A percentile compares a stretch with the other conserved stretches of the same genome.
phyloP scores from a whole-genome alignment of 2,329 filamentous ascomycete species.

The Neophaeococcomyces mojaviensis region DNA sequence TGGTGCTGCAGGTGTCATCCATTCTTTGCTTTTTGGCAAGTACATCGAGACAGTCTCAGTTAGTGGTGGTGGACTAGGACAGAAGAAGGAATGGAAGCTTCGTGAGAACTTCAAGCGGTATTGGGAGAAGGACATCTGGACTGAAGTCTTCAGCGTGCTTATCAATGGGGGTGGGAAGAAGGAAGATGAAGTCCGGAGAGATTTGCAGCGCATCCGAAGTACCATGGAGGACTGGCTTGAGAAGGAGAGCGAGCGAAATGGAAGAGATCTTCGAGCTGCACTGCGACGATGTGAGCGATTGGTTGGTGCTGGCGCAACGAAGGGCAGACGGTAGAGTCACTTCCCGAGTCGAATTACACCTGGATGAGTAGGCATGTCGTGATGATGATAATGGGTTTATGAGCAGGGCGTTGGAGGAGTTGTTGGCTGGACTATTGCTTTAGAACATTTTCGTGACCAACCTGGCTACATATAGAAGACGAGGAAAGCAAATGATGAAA shows the following conservation, averaged over 20 bases:
- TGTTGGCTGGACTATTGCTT: neutral
- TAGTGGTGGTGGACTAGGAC: conserved; percentile 16
- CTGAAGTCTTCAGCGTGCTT: conserved; percentile 70
- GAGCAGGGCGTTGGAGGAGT: conserved; percentile 12
- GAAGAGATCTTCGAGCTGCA: conserved; percentile 18
- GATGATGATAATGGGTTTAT: conserved; percentile 5
- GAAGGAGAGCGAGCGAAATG: conserved; percentile 21
- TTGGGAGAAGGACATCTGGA: conserved; percentile 93
- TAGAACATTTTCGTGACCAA: neutral
- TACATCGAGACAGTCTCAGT: conserved; percentile 70
- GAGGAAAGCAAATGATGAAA: neutral
- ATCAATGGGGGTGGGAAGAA: conserved; percentile 65
- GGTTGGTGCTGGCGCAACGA: conserved; percentile 11
- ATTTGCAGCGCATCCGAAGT: conserved; percentile 14
- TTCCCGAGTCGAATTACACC: conserved; percentile 5
- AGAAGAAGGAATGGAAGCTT: conserved; percentile 65
- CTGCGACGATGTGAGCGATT: conserved; percentile 21
- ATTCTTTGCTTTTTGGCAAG: conserved; percentile 84
- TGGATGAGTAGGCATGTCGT: neutral
- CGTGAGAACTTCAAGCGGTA: conserved; percentile 83
- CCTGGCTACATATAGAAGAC: neutral
- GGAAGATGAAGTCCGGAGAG: conserved; percentile 54
- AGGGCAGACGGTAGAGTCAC: conserved; percentile 5
- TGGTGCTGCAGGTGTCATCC: conserved; percentile 79
- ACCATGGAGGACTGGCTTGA: conserved; percentile 22